Percentiles rank a stretch among this genome's conserved stretches.
phyloP scores from a whole-genome alignment of 2,329 filamentous ascomycete species.

The Alternaria brassicicola region DNA sequence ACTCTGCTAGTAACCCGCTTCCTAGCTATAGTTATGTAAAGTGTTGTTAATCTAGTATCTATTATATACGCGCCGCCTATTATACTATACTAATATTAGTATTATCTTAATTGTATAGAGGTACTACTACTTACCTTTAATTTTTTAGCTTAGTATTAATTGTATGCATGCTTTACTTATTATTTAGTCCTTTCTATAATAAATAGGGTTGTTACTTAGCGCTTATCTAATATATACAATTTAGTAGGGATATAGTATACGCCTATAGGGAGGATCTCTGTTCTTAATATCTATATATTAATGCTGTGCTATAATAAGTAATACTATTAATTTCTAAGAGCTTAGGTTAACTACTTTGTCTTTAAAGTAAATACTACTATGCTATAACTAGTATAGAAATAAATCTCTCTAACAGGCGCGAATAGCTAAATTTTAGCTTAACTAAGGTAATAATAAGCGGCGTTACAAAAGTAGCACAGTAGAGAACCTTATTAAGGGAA shows the following conservation, averaged over 20 bases:
- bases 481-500: not conserved
- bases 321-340: not conserved
- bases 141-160: conserved; percentile 13
- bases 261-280: not conserved
- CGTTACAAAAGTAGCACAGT: not conserved
- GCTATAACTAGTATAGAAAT: not conserved
- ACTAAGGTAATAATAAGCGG: not conserved
- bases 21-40: not conserved
- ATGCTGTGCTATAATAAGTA: conserved; percentile 1
- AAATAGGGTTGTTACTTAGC: not conserved
- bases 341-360: not conserved
- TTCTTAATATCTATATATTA: not conserved
- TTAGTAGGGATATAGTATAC: not conserved
- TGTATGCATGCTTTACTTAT: conserved; percentile 13
- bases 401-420: not conserved
- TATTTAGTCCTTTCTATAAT: conserved; percentile 5
- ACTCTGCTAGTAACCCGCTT: not conserved
- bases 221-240: not conserved
- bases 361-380: not conserved
- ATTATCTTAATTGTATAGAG: not conserved
- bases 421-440: conserved; percentile 1
- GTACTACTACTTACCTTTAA: conserved; percentile 6
- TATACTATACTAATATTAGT: not conserved
- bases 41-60: not conserved
- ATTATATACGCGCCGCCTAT: not conserved